Evolutionary conservation across 768 basidiomycete genomes (phyloP), one percentile per base, ranked within the genome.

Genomic region (Ephemerocybe angulata): DNA sequence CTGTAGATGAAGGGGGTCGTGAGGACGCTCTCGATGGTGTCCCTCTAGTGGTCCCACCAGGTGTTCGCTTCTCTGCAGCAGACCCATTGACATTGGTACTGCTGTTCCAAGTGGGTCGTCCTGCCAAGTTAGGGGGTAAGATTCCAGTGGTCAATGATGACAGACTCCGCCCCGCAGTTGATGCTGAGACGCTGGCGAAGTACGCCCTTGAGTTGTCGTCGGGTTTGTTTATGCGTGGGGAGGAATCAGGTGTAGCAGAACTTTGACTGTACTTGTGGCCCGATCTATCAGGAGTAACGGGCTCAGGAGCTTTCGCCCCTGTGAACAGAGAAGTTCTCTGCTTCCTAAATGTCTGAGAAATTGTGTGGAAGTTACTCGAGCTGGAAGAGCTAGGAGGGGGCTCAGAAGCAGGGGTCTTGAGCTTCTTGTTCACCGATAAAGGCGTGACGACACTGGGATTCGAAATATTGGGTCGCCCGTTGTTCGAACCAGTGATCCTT

Each of bases 31-130:
- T 79, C 13, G 80, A 75, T 27, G 80, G 76, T 30, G 76, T 70
- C 28, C 72, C 74, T 64, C 80, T 84, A 59, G 80, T 65, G 27
- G 77, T 79, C 37, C 62, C 61, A 7, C 70, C 29, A 22, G 19
- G 43, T 8, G 43, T 58, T 28, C 72, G 72, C 47, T 79, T 81
- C 24, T 85, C 86, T 17, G 72, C 60, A 21, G 27, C 27, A 13
- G 19, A 21, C 12, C 7, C 21, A 44, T 83, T 75, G n/a, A 93
- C 78, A 62, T 76, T 89, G 1, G 90, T 92, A 4, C 90, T 93
- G 59, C 85, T 79, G 63, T 93, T 93, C 91, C 91, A 93, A 30
- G 70, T 74, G 56, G 83, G 84, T 60, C 81, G 80, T 30, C 60
- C 46, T 54, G 69, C 50, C 38, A 53, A 50, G 8, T 66, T 68